Percentiles rank a stretch among this genome's conserved stretches.
Conservation (phyloP, 495 filamentous ascomycete species). For the Aspergillus haitiensis region DNA sequence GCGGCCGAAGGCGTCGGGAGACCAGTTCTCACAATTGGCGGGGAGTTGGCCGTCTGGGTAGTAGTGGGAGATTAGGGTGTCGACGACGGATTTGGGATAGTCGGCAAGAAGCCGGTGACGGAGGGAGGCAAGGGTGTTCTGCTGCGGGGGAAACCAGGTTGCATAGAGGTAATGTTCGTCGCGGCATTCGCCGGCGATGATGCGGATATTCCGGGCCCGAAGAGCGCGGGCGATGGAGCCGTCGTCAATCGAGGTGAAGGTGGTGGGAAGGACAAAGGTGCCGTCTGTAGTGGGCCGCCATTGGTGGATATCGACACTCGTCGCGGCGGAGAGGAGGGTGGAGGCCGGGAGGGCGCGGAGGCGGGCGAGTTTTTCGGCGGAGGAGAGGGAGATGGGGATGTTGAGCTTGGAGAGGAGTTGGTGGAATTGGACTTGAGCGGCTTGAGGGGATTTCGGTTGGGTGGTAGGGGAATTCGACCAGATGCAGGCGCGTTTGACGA, state of each 20-base stretch:
- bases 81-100: constrained; percentile 47
- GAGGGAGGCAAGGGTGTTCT: constrained; percentile 40
- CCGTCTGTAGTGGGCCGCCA: constrained; percentile 56
- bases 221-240: constrained; percentile 49
- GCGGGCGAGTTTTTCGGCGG: constrained; percentile 44
- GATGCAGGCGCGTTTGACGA: constrained; percentile 53
- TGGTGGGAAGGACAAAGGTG: constrained; percentile 44
- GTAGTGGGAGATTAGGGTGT: constrained; percentile 44
- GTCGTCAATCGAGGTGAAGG: constrained; percentile 49
- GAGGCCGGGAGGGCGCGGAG: constrained; percentile 43
- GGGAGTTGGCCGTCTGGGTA: constrained; percentile 40
- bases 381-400: constrained; percentile 44
- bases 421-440: constrained; percentile 56
- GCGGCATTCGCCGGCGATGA: constrained; percentile 56
- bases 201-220: constrained; percentile 42
- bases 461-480: constrained; percentile 57
- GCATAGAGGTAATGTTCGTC: constrained; percentile 57
- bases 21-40: constrained; percentile 32
- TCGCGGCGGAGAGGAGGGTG: constrained; percentile 42
- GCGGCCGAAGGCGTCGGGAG: constrained; percentile 51
- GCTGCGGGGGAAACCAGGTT: constrained; percentile 39
- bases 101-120: constrained; percentile 52
- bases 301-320: constrained; percentile 45
- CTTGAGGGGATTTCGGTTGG: constrained; percentile 48
- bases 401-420: constrained; percentile 49